A percentile compares a stretch with the other conserved stretches of the same genome.
These are phyloP conservation scores for Stephania japonica DNA, from an alignment of 164 flowering plant genomes.

Conservation along the genomic window DNA sequence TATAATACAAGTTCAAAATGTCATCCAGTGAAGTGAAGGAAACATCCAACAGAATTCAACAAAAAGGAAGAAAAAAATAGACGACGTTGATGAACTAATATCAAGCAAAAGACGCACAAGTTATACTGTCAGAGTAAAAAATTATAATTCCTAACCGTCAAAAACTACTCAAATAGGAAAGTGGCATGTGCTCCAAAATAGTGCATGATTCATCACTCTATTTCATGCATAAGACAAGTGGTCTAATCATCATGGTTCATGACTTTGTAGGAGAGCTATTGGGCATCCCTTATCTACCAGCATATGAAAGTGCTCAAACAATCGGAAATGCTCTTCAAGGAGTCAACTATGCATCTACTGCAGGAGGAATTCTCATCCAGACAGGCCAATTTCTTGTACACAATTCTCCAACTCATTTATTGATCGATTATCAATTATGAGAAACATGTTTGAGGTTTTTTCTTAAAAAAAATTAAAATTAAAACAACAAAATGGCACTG, in stretches of 20 bases:
- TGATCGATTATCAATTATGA: background rate
- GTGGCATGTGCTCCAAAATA: background rate
- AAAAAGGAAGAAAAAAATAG: background rate
- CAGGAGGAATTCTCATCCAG: conserved; percentile 41
- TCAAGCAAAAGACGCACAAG: background rate
- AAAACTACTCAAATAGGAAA: background rate
- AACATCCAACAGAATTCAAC: background rate
- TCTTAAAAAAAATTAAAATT: background rate
- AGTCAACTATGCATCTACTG: conserved; percentile 39
- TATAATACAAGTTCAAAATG: background rate
- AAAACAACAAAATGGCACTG: background rate
- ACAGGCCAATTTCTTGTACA: conserved; percentile 46
- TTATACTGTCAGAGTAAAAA: background rate
- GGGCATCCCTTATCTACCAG: conserved; percentile 16
- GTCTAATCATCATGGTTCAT: background rate
- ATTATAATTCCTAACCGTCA: background rate
- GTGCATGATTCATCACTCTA: background rate
- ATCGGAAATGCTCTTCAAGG: conserved; percentile 4
- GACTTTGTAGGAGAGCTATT: conserved; percentile 9
- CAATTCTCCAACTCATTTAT: background rate
- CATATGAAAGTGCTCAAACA: conserved; percentile 3
- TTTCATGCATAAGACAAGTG: background rate
- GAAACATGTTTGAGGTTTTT: background rate
- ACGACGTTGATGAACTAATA: background rate
- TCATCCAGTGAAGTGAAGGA: background rate